Evolutionary conservation across 2,329 filamentous ascomycete species (phyloP), one percentile per base, ranked within the genome.

Genomic region (Xylaria sp.): DNA sequence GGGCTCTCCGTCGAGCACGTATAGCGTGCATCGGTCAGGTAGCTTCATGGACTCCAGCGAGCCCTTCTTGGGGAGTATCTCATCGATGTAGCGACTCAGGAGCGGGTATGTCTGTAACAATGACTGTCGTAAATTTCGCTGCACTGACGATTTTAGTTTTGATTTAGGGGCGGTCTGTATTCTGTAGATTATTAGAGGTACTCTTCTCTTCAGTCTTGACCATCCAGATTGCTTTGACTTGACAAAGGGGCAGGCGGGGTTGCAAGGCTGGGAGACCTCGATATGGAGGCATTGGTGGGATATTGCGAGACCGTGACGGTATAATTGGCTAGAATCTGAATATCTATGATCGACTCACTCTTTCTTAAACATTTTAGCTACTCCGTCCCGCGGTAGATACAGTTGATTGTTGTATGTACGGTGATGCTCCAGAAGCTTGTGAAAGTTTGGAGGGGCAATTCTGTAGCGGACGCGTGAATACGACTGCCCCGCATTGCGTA

Each of bases 101-200:
- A 93, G 88, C 2, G 96, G 96, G 82, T 97, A 97, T 62, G 92
- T 92, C 67, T 93, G 87, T 72, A 96, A 85, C 73, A 98, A 88
- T 77, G 93, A 93, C 77, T 90, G 87, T 75, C 96, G 93, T 76
- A 99, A 90, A 72, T 85, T 88, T 77, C 96, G 93, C 84, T 97
- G 94, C 65, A 93, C 93, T 28, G 94, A 97, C 73, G 95, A 97
- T 84, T 98, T 99, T 82, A 98, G 93, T 86, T 98, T 98, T 75
- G 94, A 93, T 84, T 96, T 97, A 65, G 93, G 90, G 73, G 92
- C 89, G 31, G 91, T 83, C 76, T 89, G 84, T 80, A 97, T 90
- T 74, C 92, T 95, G 73, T 58, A 57, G 58, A 70, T 69, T 26
- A 17, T 44, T 13, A 36, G 17, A 15, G 6, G 7, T n/a, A 36